Evolutionary conservation across 169 alveolate species (phyloP).

Genomic region (Eimeria acervulina): DNA sequence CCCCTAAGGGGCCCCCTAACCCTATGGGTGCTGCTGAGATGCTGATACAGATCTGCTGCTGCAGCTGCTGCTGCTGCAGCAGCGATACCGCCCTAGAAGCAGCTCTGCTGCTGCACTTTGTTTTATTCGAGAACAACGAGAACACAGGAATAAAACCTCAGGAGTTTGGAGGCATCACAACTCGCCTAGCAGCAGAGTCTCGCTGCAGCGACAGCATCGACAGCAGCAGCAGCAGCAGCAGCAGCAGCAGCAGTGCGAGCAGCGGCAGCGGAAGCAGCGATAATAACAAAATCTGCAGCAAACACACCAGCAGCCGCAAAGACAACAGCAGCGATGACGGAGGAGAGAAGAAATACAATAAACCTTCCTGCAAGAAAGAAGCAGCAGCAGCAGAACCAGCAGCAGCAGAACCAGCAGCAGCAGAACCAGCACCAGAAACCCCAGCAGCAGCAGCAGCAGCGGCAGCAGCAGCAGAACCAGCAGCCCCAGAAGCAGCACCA

Average conservation of each 20-base stretch:
- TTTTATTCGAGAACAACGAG: neutral
- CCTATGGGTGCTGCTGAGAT: conserved; percentile 5
- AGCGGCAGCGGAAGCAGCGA: conserved; percentile 5
- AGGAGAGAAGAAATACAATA: neutral
- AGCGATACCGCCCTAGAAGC: conserved; percentile 44
- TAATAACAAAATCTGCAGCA: neutral
- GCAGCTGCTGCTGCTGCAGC: conserved; percentile 73
- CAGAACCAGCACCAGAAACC: conserved; percentile 1
- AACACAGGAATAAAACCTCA: neutral
- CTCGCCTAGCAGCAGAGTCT: neutral
- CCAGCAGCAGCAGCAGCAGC: conserved; percentile 1
- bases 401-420: neutral
- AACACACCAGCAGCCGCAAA: neutral
- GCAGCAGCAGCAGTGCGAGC: neutral
- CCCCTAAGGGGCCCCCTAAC: conserved; percentile 34
- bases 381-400: conserved; percentile 6
- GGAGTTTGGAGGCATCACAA: neutral
- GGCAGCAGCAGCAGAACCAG: neutral
- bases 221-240: conserved; percentile 35
- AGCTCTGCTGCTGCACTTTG: conserved; percentile 19
- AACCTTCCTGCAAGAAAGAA: neutral
- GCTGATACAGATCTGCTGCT: conserved; percentile 63
- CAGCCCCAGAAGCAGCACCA: neutral
- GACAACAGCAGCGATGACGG: neutral
- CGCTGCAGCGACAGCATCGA: neutral